phyloP scores from a whole-genome alignment of 2,329 filamentous ascomycete genomes.

The Cordyceps javanica region DNA sequence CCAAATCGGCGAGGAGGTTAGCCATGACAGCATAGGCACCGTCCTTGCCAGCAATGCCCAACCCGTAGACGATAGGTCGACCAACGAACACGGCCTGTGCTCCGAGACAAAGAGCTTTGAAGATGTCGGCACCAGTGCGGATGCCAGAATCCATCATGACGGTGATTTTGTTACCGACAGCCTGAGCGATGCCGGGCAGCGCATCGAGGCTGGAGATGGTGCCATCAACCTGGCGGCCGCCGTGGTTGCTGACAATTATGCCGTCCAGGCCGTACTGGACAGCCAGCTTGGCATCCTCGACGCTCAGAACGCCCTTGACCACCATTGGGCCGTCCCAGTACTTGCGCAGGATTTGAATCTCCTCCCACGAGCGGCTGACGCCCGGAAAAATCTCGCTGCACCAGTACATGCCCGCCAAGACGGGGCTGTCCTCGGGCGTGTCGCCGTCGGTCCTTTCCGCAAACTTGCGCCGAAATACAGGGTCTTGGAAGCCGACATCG shows the following conservation, averaged over 20 bases:
- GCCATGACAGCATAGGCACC: constrained; percentile 51
- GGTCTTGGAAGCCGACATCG: constrained; percentile 59
- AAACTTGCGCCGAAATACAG: constrained; percentile 55
- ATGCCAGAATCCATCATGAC: constrained; percentile 45
- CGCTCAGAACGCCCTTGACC: constrained; percentile 35
- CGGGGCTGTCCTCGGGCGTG: constrained; percentile 40
- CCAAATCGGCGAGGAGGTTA: constrained; percentile 35
- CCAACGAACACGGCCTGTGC: constrained; percentile 38
- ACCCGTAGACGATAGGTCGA: constrained; percentile 31
- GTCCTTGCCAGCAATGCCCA: constrained; percentile 29
- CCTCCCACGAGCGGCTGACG: constrained; percentile 49
- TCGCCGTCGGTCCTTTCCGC: constrained; percentile 40
- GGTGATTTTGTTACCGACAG: constrained; percentile 51
- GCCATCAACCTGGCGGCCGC: constrained; percentile 36
- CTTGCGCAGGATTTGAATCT: constrained; percentile 51
- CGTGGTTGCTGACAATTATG: constrained; percentile 38
- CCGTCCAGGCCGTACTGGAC: constrained; percentile 32
- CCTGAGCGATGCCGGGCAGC: constrained; percentile 41
- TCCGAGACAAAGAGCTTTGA: constrained; percentile 36
- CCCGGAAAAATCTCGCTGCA: constrained; percentile 43
- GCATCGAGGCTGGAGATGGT: constrained; percentile 45
- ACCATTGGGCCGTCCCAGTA: constrained; percentile 52
- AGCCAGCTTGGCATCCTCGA: constrained; percentile 34
- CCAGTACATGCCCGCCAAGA: constrained; percentile 48
- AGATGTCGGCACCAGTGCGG: constrained; percentile 32